Conservation (phyloP, 2,329 filamentous ascomycete species). For the Falciphora oryzae region DNA sequence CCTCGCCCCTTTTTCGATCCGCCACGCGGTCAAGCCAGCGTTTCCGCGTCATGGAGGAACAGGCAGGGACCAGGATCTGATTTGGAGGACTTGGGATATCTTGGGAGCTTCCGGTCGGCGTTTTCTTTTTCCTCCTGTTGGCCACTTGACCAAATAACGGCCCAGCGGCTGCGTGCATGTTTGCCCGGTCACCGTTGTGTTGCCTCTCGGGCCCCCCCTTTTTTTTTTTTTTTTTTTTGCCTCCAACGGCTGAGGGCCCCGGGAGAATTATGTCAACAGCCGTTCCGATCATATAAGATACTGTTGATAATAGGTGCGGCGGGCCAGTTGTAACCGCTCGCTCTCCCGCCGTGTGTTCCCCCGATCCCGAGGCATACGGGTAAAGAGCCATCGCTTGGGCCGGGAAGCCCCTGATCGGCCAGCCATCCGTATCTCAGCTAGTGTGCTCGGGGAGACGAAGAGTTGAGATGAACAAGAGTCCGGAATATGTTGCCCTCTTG, state of each 20-base stretch:
- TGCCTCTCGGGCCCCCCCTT: background rate
- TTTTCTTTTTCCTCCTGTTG: slow-evolving; percentile 1
- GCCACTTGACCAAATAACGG: background rate
- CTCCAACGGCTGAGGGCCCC: background rate
- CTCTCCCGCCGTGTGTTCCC: background rate
- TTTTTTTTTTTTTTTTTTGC: background rate
- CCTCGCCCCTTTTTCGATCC: no score
- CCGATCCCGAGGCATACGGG: background rate
- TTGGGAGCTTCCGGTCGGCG: no score
- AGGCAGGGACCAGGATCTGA: background rate
- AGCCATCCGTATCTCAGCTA: background rate
- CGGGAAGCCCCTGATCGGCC: no score
- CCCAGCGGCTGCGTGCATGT: slow-evolving; percentile 11
- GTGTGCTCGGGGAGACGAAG: no score
- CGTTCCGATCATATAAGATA: background rate
- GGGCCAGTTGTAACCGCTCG: background rate
- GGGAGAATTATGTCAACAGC: background rate
- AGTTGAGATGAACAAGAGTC: no score
- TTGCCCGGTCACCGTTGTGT: slow-evolving; percentile 10
- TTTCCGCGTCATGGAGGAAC: background rate
- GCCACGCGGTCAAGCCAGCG: background rate
- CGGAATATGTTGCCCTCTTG: no score
- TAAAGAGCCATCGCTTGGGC: background rate
- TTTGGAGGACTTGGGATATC: background rate
- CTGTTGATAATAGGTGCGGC: background rate